phyloP scores from a whole-genome alignment of 2,329 filamentous ascomycete genomes.

The Trichoderma brevicompactum region DNA sequence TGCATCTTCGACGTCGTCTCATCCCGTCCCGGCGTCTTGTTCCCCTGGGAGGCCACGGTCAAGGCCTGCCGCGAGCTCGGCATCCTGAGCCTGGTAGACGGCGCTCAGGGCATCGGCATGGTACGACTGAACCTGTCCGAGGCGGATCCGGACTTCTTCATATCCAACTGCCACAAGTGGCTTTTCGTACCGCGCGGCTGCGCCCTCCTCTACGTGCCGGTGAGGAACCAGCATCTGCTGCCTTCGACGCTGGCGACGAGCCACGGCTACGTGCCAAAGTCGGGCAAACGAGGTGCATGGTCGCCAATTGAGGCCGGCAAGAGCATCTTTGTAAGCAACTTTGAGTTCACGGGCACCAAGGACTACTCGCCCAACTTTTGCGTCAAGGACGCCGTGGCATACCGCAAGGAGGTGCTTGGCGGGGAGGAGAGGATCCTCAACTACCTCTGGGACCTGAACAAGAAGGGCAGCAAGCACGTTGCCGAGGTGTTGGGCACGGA shows the following conservation, averaged over 20 bases:
- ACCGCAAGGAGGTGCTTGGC: conserved; percentile 69
- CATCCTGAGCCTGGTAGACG: conserved; percentile 78
- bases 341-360: conserved; percentile 76
- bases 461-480: conserved; percentile 62
- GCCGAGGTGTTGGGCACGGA: conserved; percentile 70
- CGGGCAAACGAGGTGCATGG: conserved; percentile 40
- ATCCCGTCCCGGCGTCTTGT: conserved; percentile 74
- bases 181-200: conserved; percentile 78
- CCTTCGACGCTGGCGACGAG: conserved; percentile 77
- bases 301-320: conserved; percentile 50
- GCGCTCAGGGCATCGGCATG: conserved; percentile 83
- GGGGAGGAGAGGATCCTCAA: conserved; percentile 71
- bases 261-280: conserved; percentile 69
- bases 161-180: conserved; percentile 92
- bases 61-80: conserved; percentile 66
- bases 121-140: conserved; percentile 68
- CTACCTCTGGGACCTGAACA: conserved; percentile 68
- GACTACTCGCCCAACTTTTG: conserved; percentile 75
- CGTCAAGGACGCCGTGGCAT: conserved; percentile 71
- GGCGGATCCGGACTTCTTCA: conserved; percentile 82
- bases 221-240: conserved; percentile 75
- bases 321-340: conserved; percentile 67
- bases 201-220: conserved; percentile 78
- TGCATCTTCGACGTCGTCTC: conserved; percentile 78
- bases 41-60: conserved; percentile 75